phyloP scores from a whole-genome alignment of 2,329 filamentous ascomycete species.

The Chaetomium strumarium region DNA sequence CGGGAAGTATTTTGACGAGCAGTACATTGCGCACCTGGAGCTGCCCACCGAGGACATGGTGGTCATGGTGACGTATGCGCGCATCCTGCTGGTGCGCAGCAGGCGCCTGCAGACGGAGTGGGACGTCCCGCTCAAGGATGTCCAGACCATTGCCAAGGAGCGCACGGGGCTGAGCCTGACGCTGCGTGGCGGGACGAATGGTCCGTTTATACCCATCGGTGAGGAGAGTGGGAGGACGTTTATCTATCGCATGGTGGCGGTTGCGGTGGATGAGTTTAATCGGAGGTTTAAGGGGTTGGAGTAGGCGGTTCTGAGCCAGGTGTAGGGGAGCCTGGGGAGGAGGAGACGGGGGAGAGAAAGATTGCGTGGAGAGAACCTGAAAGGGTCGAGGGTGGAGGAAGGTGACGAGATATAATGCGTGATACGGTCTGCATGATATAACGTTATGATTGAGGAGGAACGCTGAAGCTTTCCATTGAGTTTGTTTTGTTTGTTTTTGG shows the following conservation, averaged over 20 bases:
- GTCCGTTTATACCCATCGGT: conserved; percentile 89
- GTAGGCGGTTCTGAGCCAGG: conserved; percentile 3
- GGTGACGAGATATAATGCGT: too few species aligned
- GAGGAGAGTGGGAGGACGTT: conserved; percentile 69
- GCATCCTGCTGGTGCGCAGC: conserved; percentile 85
- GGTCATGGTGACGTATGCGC: conserved; percentile 79
- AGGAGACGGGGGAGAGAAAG: not conserved
- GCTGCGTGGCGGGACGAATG: conserved; percentile 83
- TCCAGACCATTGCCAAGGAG: conserved; percentile 96
- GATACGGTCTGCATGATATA: too few species aligned
- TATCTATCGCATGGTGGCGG: conserved; percentile 58
- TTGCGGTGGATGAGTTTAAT: conserved; percentile 64
- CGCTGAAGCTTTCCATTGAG: too few species aligned
- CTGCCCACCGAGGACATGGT: conserved; percentile 83
- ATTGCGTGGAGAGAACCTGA: not conserved
- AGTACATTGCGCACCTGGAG: conserved; percentile 95
- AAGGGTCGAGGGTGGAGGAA: too few species aligned
- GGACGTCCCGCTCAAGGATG: conserved; percentile 92
- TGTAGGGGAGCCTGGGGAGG: not conserved
- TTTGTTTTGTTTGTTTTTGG: too few species aligned
- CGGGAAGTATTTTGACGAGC: conserved; percentile 94
- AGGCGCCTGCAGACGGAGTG: conserved; percentile 84
- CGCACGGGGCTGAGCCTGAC: conserved; percentile 86
- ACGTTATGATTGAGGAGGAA: too few species aligned
- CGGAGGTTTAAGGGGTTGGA: conserved; percentile 47